Base-by-base conservation (phyloP, 768 basidiomycete genomes). In the Solioccasus polychromus region DNA sequence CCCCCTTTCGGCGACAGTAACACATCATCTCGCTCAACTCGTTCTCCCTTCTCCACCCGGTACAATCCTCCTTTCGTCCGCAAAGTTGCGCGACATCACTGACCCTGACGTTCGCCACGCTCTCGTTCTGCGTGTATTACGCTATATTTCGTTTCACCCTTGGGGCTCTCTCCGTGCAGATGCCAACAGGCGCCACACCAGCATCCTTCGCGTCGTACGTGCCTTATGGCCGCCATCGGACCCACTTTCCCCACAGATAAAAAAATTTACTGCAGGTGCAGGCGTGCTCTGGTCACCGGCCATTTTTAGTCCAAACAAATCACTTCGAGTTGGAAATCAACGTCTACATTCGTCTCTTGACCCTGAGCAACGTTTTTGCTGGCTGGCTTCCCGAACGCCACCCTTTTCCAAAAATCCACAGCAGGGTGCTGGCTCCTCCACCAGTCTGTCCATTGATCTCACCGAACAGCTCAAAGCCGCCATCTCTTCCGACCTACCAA, bases 121-220 rank as follows among this genome's bases (percentile, higher is more conserved):
- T 2, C 56, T 82, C 35, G 59, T 82, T 49, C 63, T 76, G 34
- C 76, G 80, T 25, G 69, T 83, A 23, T 67, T 89, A 41, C 86
- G 88, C 12, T 85, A 81, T 55, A 68, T 82, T 32, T 91, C 89
- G 1, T 82, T 79, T 35, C 70, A 77, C 30, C 83, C 87, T 3
- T 92, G 90, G 90, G 90, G 90, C 5, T 79, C 80, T 37, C 56
- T 75, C 15, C 75, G 70, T 8, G 78, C 88, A 2, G 82, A 88
- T 52, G 79, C 73, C 2, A 65, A 75, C 47, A 75, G 89, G 26
- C 73, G 78, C 8, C 61, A 58, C 31, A 51, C 45, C 6, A 75
- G 73, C 39, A 60, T 85, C 23, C 50, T 67, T 2, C 71, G 71
- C 29, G 78, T 90, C 45, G 59, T 76, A 17, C 39, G 62, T 11